Percentiles rank a stretch among this genome's conserved stretches.
Conservation (phyloP, 768 basidiomycete genomes). For the Lactarius psammicola region DNA sequence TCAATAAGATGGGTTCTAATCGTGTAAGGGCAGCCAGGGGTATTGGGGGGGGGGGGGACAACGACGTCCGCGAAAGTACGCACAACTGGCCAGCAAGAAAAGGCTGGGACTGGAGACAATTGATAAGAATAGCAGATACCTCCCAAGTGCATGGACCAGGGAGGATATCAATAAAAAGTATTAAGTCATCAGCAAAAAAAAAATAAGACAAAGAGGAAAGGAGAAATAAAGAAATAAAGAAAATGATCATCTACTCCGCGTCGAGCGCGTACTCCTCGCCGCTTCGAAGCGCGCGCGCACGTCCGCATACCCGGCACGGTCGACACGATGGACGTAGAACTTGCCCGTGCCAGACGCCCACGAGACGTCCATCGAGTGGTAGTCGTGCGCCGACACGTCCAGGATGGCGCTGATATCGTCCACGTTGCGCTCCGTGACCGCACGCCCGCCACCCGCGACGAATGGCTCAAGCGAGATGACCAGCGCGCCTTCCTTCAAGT, state of each 20-base stretch:
- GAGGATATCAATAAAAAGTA: neutral
- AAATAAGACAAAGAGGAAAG: neutral
- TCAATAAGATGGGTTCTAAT: neutral
- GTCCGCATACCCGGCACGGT: conserved; percentile 58
- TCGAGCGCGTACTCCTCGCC: conserved; percentile 24
- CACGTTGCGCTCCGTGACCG: conserved; percentile 77
- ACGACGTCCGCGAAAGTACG: neutral
- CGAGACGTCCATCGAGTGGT: conserved; percentile 52
- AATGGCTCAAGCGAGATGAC: conserved; percentile 89
- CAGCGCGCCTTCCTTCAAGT: conserved; percentile 88
- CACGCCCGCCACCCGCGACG: conserved; percentile 65
- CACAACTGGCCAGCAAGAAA: neutral
- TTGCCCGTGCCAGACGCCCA: conserved; percentile 72
- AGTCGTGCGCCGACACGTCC: conserved; percentile 44
- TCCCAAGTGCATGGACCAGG: neutral
- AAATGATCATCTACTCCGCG: conserved; percentile 16
- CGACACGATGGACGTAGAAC: conserved; percentile 76
- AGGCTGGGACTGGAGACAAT: neutral
- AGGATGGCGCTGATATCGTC: conserved; percentile 83
- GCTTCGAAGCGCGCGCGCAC: conserved; percentile 28
- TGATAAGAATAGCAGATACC: conserved; percentile 3
- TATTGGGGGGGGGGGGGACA: neutral
- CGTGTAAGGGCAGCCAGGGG: neutral
- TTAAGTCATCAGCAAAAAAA: neutral
- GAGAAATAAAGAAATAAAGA: neutral